A percentile compares a stretch with the other conserved stretches of the same genome.
phyloP scores from a whole-genome alignment of 352 stramenopile genomes.

The Phytophthora foliorum region DNA sequence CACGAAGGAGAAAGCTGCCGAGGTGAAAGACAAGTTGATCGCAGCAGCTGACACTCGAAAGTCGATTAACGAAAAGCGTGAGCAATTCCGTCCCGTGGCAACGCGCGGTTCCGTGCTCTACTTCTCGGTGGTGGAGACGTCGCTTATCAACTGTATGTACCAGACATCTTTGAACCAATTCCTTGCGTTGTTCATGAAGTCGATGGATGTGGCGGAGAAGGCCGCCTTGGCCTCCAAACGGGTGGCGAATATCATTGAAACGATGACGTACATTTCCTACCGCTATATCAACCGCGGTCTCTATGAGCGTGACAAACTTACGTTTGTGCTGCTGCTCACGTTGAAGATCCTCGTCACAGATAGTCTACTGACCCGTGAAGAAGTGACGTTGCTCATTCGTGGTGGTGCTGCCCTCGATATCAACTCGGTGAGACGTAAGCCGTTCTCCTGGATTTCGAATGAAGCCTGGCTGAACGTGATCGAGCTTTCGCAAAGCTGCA shows the following conservation, averaged over 20 bases:
- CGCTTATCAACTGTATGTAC: conserved; percentile 99
- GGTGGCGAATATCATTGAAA: conserved; percentile 99
- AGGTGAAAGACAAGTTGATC: conserved; percentile 98
- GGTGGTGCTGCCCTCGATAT: conserved; percentile 97
- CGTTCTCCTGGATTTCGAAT: conserved; percentile 98
- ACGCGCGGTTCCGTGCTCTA: conserved; percentile 98
- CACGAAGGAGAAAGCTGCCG: conserved; percentile 98
- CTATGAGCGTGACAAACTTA: conserved; percentile 99
- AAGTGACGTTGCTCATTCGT: conserved; percentile 96
- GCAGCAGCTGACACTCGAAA: conserved; percentile 97
- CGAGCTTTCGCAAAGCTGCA: conserved; percentile 95
- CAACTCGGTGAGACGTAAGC: conserved; percentile 96
- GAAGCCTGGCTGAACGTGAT: conserved; percentile 98
- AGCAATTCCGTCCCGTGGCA: conserved; percentile 98
- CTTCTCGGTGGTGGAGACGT: conserved; percentile 99
- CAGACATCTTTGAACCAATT: conserved; percentile 99
- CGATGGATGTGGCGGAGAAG: conserved; percentile 98
- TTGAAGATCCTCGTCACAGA: conserved; percentile 99
- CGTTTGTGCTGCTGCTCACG: conserved; percentile 97
- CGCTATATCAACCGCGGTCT: conserved; percentile 99
- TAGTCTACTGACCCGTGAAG: conserved; percentile 91
- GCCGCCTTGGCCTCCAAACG: conserved; percentile 97
- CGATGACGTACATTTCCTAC: conserved; percentile 99
- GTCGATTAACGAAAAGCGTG: conserved; percentile 98
- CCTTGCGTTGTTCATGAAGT: conserved; percentile 97